Evolutionary conservation across 345 rosid species (phyloP).

Genomic region (Adansonia digitata): DNA sequence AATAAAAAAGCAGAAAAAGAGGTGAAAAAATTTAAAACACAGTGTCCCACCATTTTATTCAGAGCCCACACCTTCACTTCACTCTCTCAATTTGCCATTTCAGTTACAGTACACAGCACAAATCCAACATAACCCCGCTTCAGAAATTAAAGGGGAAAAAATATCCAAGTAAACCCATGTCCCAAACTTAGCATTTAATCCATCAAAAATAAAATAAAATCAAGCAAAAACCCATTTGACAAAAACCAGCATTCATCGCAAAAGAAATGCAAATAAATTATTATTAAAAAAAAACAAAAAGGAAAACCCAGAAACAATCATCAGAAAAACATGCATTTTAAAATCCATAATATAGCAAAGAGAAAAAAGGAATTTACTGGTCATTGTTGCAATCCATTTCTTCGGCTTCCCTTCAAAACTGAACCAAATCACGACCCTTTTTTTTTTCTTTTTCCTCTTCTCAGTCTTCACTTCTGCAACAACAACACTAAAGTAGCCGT

Average conservation of each 20-base stretch:
- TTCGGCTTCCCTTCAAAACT: too few relatives aligned
- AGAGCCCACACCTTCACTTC: slow-evolving; percentile 14
- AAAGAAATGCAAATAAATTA: too few relatives aligned
- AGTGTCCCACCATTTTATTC: slow-evolving; percentile 22
- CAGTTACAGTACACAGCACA: slow-evolving; percentile 5
- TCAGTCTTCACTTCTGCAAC: neutral
- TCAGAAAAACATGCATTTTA: too few relatives aligned
- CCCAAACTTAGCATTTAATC: neutral
- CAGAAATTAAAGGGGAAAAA: neutral
- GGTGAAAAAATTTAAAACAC: neutral
- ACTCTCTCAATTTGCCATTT: slow-evolving; percentile 10
- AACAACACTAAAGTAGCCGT: slow-evolving; percentile 11
- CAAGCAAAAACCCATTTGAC: neutral
- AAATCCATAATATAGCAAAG: too few relatives aligned
- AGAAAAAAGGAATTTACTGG: too few relatives aligned
- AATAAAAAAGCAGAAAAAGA: neutral
- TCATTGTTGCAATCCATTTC: too few relatives aligned
- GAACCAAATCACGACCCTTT: too few relatives aligned
- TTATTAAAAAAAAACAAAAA: too few relatives aligned
- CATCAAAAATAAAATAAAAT: neutral
- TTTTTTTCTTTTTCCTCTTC: too few relatives aligned
- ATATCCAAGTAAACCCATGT: neutral
- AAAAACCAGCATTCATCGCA: neutral
- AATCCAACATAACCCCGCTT: slow-evolving; percentile 1
- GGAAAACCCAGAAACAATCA: too few relatives aligned